A percentile compares a stretch with the other conserved stretches of the same genome.
These are phyloP conservation scores for Aspergillus aculeatus DNA, from an alignment of 2,329 filamentous ascomycete species.

Conservation along the genomic window DNA sequence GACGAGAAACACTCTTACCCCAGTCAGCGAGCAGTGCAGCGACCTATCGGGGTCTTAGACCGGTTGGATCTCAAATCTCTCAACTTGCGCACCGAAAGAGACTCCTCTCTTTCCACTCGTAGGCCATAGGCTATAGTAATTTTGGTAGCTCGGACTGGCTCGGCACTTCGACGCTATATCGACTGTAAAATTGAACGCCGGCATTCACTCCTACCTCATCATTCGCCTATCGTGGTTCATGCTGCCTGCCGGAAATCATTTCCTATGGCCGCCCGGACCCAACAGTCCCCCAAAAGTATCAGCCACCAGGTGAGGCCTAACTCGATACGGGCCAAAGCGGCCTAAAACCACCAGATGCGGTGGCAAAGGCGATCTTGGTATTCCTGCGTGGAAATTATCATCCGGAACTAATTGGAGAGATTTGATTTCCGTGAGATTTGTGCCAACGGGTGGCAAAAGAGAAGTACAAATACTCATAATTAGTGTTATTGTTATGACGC, in stretches of 20 bases:
- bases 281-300: background rate
- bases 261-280: background rate
- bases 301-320: background rate
- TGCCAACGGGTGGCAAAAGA: background rate
- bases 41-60: background rate
- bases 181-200: background rate
- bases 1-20: too few species aligned
- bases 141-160: background rate
- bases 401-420: background rate
- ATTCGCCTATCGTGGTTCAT: background rate
- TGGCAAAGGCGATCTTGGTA: background rate
- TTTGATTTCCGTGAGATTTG: background rate
- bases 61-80: too few species aligned
- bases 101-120: too few species aligned
- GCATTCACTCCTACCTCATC: background rate
- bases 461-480: too few species aligned
- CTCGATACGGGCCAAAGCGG: too few species aligned
- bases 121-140: too few species aligned
- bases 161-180: background rate
- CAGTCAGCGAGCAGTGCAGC: background rate
- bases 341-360: background rate
- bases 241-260: background rate
- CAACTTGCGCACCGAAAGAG: too few species aligned
- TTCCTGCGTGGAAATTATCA: background rate
- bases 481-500: too few species aligned